Conservation (phyloP, 106 monocot species). For the Dendrobium huoshanense region DNA sequence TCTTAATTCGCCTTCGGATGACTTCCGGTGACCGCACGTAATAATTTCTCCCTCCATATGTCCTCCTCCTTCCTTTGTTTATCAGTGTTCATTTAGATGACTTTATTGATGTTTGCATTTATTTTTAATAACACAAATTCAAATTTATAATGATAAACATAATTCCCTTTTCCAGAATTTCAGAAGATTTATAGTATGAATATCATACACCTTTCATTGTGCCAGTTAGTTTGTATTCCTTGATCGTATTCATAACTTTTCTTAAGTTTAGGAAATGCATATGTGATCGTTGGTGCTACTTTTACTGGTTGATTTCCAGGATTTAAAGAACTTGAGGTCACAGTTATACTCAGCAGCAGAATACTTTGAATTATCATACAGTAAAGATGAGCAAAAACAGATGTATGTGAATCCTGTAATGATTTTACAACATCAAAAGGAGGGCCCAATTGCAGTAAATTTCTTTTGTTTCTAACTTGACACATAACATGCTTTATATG, state of each 20-base stretch:
- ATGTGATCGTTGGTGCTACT: background rate
- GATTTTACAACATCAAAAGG: background rate
- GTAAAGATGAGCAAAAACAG: constrained; percentile 64
- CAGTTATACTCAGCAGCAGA: constrained; percentile 94
- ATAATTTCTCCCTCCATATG: background rate
- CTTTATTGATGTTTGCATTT: background rate
- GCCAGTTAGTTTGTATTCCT: background rate
- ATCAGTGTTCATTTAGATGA: background rate
- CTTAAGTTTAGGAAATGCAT: background rate
- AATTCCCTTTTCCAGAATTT: background rate
- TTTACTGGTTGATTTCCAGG: constrained; percentile 33
- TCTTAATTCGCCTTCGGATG: no score
- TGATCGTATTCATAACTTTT: background rate
- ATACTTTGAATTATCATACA: constrained; percentile 81
- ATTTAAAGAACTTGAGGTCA: constrained; percentile 70
- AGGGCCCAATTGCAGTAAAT: background rate
- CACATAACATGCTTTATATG: background rate
- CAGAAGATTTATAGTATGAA: background rate
- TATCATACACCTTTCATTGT: background rate
- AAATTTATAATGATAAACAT: background rate
- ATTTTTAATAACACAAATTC: background rate
- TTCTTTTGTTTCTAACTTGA: background rate
- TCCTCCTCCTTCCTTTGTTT: background rate
- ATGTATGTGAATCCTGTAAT: constrained; percentile 34
- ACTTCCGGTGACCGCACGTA: no score